Evolutionary conservation across 2,329 filamentous ascomycete genomes (phyloP).

Genomic region (Lachnellula suecica): DNA sequence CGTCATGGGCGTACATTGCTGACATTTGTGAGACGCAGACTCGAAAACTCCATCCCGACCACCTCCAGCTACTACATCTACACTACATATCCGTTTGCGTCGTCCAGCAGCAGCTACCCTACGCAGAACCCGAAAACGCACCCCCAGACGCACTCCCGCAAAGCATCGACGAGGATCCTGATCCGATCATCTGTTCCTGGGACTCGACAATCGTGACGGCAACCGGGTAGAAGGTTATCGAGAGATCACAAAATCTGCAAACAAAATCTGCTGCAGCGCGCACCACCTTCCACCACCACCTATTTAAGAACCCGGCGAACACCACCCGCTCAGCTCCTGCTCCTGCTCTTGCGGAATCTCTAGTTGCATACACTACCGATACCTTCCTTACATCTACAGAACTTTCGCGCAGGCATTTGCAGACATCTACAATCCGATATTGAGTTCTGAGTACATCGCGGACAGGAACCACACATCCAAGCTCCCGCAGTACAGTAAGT

Average conservation of each 20-base stretch:
- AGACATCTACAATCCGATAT: too few relatives aligned
- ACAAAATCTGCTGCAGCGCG: conserved; percentile 1
- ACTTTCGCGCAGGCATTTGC: too few relatives aligned
- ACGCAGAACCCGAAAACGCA: conserved; percentile 14
- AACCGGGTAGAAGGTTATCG: conserved; percentile 10
- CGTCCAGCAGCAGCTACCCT: conserved; percentile 20
- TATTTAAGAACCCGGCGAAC: conserved; percentile 9
- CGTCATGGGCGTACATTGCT: conserved; percentile 16
- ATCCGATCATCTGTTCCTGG: conserved; percentile 13
- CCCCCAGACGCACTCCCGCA: conserved; percentile 7
- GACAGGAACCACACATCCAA: conserved; percentile 2
- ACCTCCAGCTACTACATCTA: conserved; percentile 23
- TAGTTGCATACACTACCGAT: too few relatives aligned
- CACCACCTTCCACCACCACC: conserved; percentile 11
- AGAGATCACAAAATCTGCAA: conserved; percentile 12
- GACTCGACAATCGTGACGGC: conserved; percentile 15
- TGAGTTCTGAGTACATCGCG: not conserved
- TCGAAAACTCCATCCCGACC: conserved; percentile 20
- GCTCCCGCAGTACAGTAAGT: conserved; percentile 1
- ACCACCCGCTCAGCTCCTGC: conserved; percentile 10
- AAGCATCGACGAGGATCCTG: conserved; percentile 6
- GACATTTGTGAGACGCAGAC: conserved; percentile 24
- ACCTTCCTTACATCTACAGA: too few relatives aligned
- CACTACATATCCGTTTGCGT: conserved; percentile 26
- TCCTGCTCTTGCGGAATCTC: too few relatives aligned